Evolutionary conservation across 2,329 filamentous ascomycete genomes (phyloP).

Genomic region (Pyrenochaeta sp.): DNA sequence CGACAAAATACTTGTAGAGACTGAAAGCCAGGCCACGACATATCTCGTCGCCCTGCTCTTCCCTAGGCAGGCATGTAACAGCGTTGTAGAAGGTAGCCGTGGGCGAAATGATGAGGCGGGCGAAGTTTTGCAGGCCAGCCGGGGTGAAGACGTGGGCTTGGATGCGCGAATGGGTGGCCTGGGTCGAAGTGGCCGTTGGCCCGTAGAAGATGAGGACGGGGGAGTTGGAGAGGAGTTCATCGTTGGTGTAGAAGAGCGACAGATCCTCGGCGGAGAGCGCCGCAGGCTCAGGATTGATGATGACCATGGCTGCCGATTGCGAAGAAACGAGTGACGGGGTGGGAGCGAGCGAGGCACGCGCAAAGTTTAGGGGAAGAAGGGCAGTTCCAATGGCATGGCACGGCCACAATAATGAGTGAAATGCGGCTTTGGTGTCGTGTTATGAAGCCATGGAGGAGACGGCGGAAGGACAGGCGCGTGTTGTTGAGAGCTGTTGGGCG

Average conservation of each 20-base stretch:
- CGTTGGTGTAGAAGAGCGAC: conserved; percentile 86
- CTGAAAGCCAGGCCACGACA: conserved; percentile 91
- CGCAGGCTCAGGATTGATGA: conserved; percentile 77
- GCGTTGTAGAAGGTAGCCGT: conserved; percentile 90
- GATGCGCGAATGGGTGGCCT: conserved; percentile 88
- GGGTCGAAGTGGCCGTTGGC: conserved; percentile 86
- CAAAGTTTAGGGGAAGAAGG: conserved; percentile 11
- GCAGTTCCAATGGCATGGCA: conserved; percentile 34
- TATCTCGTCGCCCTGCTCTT: conserved; percentile 94
- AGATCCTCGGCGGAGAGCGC: conserved; percentile 80
- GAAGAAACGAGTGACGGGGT: conserved; percentile 41
- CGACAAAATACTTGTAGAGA: conserved; percentile 91
- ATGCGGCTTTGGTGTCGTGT: conserved; percentile 9
- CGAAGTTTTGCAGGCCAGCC: conserved; percentile 87
- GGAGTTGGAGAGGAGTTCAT: conserved; percentile 80
- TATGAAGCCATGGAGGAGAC: conserved; percentile 12
- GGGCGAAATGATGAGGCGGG: conserved; percentile 89
- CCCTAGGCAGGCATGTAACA: conserved; percentile 87
- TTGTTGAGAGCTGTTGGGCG: conserved; percentile 13
- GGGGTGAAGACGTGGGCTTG: conserved; percentile 92
- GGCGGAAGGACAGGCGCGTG: conserved; percentile 14
- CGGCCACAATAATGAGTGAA: conserved; percentile 14
- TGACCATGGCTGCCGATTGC: conserved; percentile 72
- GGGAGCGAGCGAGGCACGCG: conserved; percentile 12
- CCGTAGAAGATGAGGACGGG: conserved; percentile 92